Evolutionary conservation across 2,329 filamentous ascomycete genomes (phyloP).

Genomic region (Botryotinia globosa): DNA sequence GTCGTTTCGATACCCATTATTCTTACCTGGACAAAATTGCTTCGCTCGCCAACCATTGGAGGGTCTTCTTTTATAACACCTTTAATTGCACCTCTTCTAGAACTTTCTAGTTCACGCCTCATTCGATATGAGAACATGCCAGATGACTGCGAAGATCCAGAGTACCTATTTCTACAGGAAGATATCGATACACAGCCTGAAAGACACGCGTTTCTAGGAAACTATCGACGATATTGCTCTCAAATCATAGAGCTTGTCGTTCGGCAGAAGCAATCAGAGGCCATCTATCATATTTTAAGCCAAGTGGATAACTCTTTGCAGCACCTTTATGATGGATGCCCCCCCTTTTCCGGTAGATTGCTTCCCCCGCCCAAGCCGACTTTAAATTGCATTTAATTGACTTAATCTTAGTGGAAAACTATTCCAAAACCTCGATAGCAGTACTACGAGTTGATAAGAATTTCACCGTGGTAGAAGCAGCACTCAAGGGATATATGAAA

Average conservation of each 20-base stretch:
- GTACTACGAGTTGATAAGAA: slow-evolving; percentile 82
- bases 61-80: slow-evolving; percentile 57
- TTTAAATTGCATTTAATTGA: slow-evolving; percentile 21
- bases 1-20: slow-evolving; percentile 91
- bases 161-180: slow-evolving; percentile 78
- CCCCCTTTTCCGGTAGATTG: slow-evolving; percentile 61
- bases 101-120: slow-evolving; percentile 78
- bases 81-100: slow-evolving; percentile 72
- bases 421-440: slow-evolving; percentile 68
- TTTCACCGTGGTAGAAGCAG: slow-evolving; percentile 83
- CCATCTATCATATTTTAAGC: slow-evolving; percentile 80
- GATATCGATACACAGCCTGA: slow-evolving; percentile 95
- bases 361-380: not conserved
- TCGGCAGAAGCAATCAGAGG: slow-evolving; percentile 75
- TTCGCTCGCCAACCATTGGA: slow-evolving; percentile 69
- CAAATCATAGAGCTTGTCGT: slow-evolving; percentile 87
- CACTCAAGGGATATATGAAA: slow-evolving; percentile 82
- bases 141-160: slow-evolving; percentile 76
- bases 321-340: slow-evolving; percentile 69
- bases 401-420: slow-evolving; percentile 47
- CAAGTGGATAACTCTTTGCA: slow-evolving; percentile 72
- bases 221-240: slow-evolving; percentile 88
- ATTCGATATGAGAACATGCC: slow-evolving; percentile 85
- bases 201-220: slow-evolving; percentile 89
- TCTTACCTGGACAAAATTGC: slow-evolving; percentile 81